Base-by-base conservation (phyloP, 345 rosid species). In the Pistacia integerrima region DNA sequence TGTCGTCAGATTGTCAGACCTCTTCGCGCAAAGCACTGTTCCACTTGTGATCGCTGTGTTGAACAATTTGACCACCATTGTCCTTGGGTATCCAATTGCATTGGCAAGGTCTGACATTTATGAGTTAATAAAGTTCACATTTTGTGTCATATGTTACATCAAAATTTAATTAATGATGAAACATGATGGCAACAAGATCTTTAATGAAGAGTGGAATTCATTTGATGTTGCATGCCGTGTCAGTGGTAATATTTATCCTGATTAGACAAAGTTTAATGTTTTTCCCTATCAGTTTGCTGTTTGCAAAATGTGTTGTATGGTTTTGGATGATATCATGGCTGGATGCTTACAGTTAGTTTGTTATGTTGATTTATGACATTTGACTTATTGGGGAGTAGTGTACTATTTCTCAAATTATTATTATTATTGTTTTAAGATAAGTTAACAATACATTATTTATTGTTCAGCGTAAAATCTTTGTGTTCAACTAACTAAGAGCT, bases 21-120 rank as follows among this genome's bases (percentile, higher is more conserved):
- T 78, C 89, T 91, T 74, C 99, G 99, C 69, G 99, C 99, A 5
- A 92, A 93, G 88, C 99, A 96, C 83, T 96, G 99, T 77, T 92
- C 97, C 74, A 89, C 94, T 52, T 96, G 98, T 76, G 89, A 91
- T 79, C 94, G 97, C 59, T 96, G 98, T 85, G 98, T 96, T 62
- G 97, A 96, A 78, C 99, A 96, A 79, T 96, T 96, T 87, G 99
- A 96, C 75, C 99, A 96, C 84, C 99, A 96, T 78, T 96, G 97
- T 78, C 99, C 99, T 51, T 96, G 97, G 97, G 95, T 96, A 38
- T 93, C 99, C 77, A 93, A 96, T 81, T 96, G 99, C 84, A 84
- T 96, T 69, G 98, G 99, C 85, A 96, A 96, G 95, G 99, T 96
- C 66, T 80, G 64, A 67, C 72, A 61, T 75, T 74, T 12, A 77